Conservation (phyloP, 2,329 filamentous ascomycete species). For the Paracorniculantispora psalliotae region DNA sequence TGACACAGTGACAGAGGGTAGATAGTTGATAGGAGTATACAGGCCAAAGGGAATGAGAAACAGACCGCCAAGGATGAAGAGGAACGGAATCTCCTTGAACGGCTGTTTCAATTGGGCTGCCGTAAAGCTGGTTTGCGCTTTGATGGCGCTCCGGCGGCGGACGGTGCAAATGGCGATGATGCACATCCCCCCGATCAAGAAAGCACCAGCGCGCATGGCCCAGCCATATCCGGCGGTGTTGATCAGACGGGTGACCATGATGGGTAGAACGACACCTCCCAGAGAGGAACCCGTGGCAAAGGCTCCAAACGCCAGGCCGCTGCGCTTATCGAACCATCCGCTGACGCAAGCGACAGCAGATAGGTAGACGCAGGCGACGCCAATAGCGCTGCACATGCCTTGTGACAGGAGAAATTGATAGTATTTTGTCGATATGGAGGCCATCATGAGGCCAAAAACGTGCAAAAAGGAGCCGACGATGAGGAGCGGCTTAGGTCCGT, state of each 20-base stretch:
- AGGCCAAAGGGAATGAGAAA: constrained; percentile 26
- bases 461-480: constrained; percentile 45
- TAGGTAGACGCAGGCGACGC: neutral
- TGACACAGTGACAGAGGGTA: constrained; percentile 16
- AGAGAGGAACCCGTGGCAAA: constrained; percentile 35
- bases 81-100: constrained; percentile 16
- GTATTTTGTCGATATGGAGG: constrained; percentile 34
- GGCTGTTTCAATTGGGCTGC: constrained; percentile 8
- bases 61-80: constrained; percentile 21
- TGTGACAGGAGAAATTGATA: constrained; percentile 26
- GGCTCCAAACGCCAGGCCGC: neutral
- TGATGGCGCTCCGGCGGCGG: neutral
- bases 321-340: neutral
- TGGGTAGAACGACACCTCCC: constrained; percentile 47
- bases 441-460: constrained; percentile 56
- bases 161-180: neutral
- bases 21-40: constrained; percentile 25
- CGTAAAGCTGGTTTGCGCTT: constrained; percentile 18
- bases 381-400: neutral
- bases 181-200: constrained; percentile 28
- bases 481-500: constrained; percentile 50
- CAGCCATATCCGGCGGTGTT: constrained; percentile 31
- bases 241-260: constrained; percentile 47
- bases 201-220: constrained; percentile 33
- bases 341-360: neutral